Percentiles rank a stretch among this genome's conserved stretches.
phyloP scores from a whole-genome alignment of 805 yeast species.

The Blastobotrys muscicola region DNA sequence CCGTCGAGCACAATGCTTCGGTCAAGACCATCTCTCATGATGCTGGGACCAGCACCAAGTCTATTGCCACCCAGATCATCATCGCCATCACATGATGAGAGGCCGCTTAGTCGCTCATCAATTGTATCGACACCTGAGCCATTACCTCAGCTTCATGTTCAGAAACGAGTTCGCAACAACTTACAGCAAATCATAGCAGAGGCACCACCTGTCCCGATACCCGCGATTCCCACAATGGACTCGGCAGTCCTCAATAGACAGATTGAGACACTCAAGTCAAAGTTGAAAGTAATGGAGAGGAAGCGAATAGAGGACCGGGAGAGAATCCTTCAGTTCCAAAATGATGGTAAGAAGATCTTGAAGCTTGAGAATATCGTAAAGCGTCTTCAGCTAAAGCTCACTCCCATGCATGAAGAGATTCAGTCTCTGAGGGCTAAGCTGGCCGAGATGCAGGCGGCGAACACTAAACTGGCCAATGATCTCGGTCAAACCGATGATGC shows the following conservation, averaged over 20 bases:
- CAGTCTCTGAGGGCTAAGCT: slow-evolving; percentile 15
- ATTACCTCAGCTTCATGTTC: no score
- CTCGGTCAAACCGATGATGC: slow-evolving; percentile 19
- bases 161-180: no score
- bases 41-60: not conserved
- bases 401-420: slow-evolving; percentile 24
- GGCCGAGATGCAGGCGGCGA: slow-evolving; percentile 13
- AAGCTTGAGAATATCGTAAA: slow-evolving; percentile 22
- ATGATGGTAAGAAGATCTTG: slow-evolving; percentile 17
- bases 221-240: not conserved
- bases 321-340: slow-evolving; percentile 11
- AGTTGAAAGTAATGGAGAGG: slow-evolving; percentile 16
- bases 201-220: no score
- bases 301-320: slow-evolving; percentile 22
- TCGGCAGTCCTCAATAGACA: slow-evolving; percentile 8
- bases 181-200: no score
- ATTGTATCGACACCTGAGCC: no score
- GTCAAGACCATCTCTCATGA: not conserved
- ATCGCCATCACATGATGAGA: no score
- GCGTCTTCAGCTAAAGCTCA: slow-evolving; percentile 23
- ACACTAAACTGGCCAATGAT: slow-evolving; percentile 3
- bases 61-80: not conserved
- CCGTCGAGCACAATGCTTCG: not conserved
- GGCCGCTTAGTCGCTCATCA: no score
- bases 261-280: slow-evolving; percentile 19